These are phyloP conservation scores for Fallopia convolvulus DNA, from an alignment of 148 eudicot species.

Conservation along the genomic window DNA sequence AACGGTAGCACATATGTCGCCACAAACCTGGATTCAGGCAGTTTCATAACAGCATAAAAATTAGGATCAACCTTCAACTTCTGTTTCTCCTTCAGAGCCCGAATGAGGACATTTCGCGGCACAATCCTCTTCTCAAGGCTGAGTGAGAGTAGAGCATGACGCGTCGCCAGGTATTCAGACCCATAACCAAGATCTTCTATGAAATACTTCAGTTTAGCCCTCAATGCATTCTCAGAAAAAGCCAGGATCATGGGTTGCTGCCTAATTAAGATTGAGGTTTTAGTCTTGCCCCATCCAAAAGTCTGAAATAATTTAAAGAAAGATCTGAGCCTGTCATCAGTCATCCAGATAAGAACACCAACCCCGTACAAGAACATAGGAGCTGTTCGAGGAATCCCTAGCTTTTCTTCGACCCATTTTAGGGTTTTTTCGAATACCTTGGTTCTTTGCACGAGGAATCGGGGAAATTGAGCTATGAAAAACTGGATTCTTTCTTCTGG, in stretches of 20 bases:
- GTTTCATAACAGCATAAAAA: neutral
- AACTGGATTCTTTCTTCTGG: neutral
- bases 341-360: neutral
- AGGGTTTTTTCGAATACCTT: neutral
- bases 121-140: slow-evolving; percentile 8
- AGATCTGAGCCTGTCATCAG: neutral
- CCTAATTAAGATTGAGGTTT: neutral
- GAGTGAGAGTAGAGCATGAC: neutral
- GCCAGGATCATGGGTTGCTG: neutral
- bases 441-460: neutral
- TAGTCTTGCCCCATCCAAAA: slow-evolving; percentile 4
- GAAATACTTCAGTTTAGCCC: slow-evolving; percentile 5
- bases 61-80: neutral
- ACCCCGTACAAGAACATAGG: slow-evolving; percentile 9
- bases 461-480: neutral
- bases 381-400: slow-evolving; percentile 2
- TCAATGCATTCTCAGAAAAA: neutral
- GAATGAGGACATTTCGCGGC: neutral
- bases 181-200: slow-evolving; percentile 7
- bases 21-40: neutral
- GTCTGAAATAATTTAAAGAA: neutral
- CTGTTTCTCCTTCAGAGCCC: neutral
- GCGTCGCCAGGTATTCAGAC: slow-evolving; percentile 2
- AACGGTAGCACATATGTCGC: neutral
- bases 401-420: slow-evolving; percentile 1